Evolutionary conservation across 495 filamentous ascomycete genomes (phyloP).

Genomic region (Tirmania nivea): DNA sequence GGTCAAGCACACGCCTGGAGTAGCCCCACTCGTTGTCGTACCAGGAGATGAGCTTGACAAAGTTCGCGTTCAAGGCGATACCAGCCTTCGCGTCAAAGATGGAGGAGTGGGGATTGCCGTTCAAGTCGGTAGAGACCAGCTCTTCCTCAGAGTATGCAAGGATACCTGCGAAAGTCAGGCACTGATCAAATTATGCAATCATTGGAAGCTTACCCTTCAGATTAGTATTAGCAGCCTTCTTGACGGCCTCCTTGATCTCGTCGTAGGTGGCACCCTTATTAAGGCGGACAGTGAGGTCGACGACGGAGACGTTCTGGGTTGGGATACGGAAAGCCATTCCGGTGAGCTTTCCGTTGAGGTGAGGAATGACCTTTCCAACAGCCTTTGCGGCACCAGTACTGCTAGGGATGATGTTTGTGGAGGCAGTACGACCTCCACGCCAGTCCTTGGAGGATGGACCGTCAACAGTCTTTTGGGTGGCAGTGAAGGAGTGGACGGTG

Average conservation of each 20-base stretch:
- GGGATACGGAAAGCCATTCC: slow-evolving; percentile 99
- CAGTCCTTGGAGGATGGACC: slow-evolving; percentile 97
- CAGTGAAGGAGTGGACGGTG: slow-evolving; percentile 98
- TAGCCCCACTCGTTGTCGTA: slow-evolving; percentile 59
- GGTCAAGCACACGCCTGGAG: slow-evolving; percentile 95
- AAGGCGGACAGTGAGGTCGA: slow-evolving; percentile 83
- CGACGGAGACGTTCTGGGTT: slow-evolving; percentile 95
- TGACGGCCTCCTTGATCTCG: slow-evolving; percentile 78
- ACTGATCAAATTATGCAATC: slow-evolving; percentile 19
- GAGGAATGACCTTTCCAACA: slow-evolving; percentile 97
- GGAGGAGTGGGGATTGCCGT: slow-evolving; percentile 75
- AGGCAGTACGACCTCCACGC: slow-evolving; percentile 94
- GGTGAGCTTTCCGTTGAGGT: slow-evolving; percentile 96
- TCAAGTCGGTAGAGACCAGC: slow-evolving; percentile 79
- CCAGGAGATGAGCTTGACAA: slow-evolving; percentile 96
- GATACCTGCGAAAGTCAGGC: slow-evolving; percentile 34
- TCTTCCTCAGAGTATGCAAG: slow-evolving; percentile 94
- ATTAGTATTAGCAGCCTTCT: slow-evolving; percentile 61
- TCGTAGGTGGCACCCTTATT: slow-evolving; percentile 83
- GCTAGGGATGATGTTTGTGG: slow-evolving; percentile 98
- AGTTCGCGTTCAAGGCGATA: slow-evolving; percentile 93
- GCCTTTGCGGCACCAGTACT: slow-evolving; percentile 99
- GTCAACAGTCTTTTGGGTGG: slow-evolving; percentile 98
- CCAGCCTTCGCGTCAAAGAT: slow-evolving; percentile 99
- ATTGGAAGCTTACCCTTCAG: slow-evolving; percentile 40